Evolutionary conservation across 306 rosid genomes (phyloP), one percentile per base, ranked within the genome.

Genomic region (Cucumis sativus): DNA sequence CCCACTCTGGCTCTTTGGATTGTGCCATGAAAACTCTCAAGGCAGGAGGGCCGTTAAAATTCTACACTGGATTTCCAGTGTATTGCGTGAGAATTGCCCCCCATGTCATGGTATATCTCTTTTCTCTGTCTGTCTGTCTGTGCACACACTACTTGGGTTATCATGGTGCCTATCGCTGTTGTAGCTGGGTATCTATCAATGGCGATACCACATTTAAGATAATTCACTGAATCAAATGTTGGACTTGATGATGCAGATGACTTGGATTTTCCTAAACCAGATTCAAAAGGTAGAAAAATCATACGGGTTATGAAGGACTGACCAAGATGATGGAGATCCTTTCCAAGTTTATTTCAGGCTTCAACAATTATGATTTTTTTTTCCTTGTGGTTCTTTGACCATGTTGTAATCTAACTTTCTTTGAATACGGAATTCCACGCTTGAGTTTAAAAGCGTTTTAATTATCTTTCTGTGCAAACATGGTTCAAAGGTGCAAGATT

Each of bases 201-300:
- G 28, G 39, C 4, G 51, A 41, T 2, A 41, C 37, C 10, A 6
- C 23, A 23, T 15, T 45, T 69, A 21, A 20, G 57, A 47, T 70
- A 47, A 67, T 41, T 41, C 20, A 40, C 69, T 76, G 13, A 76
- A 56, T 11, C 69, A 16, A 78, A 72, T 72, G 54, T 23, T 76
- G 61, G 62, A 59, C 79, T 83, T 78, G 41, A n/a, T 74, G 78
- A 18, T 84, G 96, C 90, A 92, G 98, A 88, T 95, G 96, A 92
- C 97, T 54, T 90, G 97, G 98, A 92, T 92, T 66, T 95, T 92
- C 95, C 96, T 95, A 83, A 88, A 89, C 88, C 96, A 92, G 82
- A 84, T 95, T 84, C 96, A 92, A 82, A 90, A 90, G 86, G 8
- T 90, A 73, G 82, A 95, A 88, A 83, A 85, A 60, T 28, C 74